A percentile compares a stretch with the other conserved stretches of the same genome.
These are phyloP conservation scores for Paracorniculantispora psalliotae DNA, from an alignment of 2,329 filamentous ascomycete genomes.

Conservation along the genomic window DNA sequence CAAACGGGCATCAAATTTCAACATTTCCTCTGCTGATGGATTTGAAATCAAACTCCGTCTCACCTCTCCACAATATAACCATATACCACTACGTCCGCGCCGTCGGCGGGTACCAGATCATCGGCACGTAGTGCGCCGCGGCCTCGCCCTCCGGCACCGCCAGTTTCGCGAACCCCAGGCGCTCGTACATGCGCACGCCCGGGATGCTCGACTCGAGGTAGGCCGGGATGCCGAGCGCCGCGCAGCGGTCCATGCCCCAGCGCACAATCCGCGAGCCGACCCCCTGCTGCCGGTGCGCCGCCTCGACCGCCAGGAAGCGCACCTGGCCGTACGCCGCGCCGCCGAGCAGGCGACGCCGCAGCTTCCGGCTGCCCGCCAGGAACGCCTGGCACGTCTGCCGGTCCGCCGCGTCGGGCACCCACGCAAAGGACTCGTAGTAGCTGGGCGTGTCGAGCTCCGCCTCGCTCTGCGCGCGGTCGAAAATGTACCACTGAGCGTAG, in stretches of 20 bases:
- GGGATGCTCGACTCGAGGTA: constrained; percentile 16
- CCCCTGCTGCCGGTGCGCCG: constrained; percentile 3
- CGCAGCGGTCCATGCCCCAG: constrained; percentile 14
- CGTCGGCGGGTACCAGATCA: not conserved
- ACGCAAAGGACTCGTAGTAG: not conserved
- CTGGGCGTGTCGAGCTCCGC: constrained; percentile 5
- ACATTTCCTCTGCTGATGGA: not conserved
- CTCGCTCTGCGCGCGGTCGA: constrained; percentile 6
- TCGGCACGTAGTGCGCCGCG: not conserved
- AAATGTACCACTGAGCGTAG: constrained; percentile 15
- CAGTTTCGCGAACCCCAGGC: constrained; percentile 3
- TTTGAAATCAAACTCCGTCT: not conserved
- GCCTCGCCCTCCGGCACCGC: not conserved
- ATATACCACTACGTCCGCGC: too few relatives aligned
- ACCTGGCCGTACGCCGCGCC: constrained; percentile 9
- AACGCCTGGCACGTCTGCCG: not conserved
- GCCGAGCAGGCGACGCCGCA: constrained; percentile 2
- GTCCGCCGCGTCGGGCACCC: not conserved
- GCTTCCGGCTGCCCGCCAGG: not conserved
- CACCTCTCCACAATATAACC: too few relatives aligned
- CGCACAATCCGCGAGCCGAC: not conserved
- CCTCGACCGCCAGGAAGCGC: constrained; percentile 11
- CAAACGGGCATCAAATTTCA: not conserved
- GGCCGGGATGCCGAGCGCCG: constrained; percentile 12
- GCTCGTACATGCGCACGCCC: constrained; percentile 12